Evolutionary conservation across 2,329 filamentous ascomycete genomes (phyloP), one percentile per base, ranked within the genome.

Genomic region (Tolypocladium album): DNA sequence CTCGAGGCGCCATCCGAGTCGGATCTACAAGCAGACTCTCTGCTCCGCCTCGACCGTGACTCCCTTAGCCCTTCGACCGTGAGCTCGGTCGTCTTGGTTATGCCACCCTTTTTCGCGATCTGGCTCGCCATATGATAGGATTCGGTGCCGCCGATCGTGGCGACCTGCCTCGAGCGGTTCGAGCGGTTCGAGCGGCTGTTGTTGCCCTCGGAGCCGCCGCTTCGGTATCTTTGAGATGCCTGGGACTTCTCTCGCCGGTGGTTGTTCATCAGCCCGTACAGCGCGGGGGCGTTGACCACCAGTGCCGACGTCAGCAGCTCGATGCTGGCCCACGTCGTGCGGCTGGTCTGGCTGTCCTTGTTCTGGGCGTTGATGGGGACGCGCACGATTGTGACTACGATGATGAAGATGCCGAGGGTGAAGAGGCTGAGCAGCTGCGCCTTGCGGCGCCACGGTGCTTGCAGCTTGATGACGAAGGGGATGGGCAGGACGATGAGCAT

Each of bases 251-350:
- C 62, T 45, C 64, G 60, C 42, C 58, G 62, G 12, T 56, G 59
- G 55, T 68, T 69, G 39, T 72, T 72, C 69, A 69, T 72, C 1
- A 72, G 61, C 3, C 68, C 71, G 59, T 72, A 75, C 12, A 76
- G 60, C 0, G 73, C 73, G 1, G 74, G 74, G 0, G 69, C 68
- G 58, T 77, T 77, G 24, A 76, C 74, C 7, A 76, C 73, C 4
- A 71, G 59, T 1, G 69, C 65, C 12, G 68, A 65, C 0, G 68
- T 67, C 5, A 71, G 55, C n/a, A 76, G 67, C 60, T 77, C 75
- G 5, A 69, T 68, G 43, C 71, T 74, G 6, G 72, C 72, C 70
- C 73, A 76, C 1, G 71, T 72, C 4, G 72, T 72, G 20, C 74
- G 69, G 53, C 70, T 72, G 7, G 70, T 62, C 45, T 75, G 74